Percentiles rank a stretch among this genome's conserved stretches.
phyloP scores from a whole-genome alignment of 805 yeast species.

The Candida endomychidarum region DNA sequence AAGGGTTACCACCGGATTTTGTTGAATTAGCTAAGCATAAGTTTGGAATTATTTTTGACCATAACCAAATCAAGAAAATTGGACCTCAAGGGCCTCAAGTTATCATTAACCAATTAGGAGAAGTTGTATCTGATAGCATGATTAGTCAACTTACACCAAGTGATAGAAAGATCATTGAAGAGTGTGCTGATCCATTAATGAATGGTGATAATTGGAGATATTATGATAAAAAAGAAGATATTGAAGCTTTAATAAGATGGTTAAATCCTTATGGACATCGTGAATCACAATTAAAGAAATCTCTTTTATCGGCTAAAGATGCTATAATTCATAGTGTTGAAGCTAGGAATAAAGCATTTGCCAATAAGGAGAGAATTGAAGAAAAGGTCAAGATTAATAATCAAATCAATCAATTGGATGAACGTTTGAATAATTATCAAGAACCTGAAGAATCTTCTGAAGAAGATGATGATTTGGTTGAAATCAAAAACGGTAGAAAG shows the following conservation, averaged over 20 bases:
- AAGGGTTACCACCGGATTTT: conserved; percentile 19
- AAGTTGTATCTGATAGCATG: conserved; percentile 11
- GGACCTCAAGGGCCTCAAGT: not conserved
- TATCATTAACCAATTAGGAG: conserved; percentile 22
- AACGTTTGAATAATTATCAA: conserved; percentile 13
- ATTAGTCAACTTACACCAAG: conserved; percentile 25
- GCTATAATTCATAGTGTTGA: conserved; percentile 54
- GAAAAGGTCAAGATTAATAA: conserved; percentile 43
- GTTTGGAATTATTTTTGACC: conserved; percentile 28
- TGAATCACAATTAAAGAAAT: conserved; percentile 66
- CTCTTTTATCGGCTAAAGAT: conserved; percentile 52
- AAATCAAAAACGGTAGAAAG: conserved; percentile 23
- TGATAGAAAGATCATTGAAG: conserved; percentile 69
- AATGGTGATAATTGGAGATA: conserved; percentile 65
- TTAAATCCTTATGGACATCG: conserved; percentile 73
- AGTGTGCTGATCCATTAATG: conserved; percentile 55
- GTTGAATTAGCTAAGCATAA: conserved; percentile 26
- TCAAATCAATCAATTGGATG: conserved; percentile 36
- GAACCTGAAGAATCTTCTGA: conserved; percentile 16
- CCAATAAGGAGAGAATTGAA: conserved; percentile 15
- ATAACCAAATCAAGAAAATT: conserved; percentile 17
- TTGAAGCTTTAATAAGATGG: conserved; percentile 60
- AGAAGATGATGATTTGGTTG: conserved; percentile 33
- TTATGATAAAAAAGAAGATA: conserved; percentile 59
- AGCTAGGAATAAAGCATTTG: conserved; percentile 53